Base-by-base conservation (phyloP, 176 grass and related monocot genomes). In the Zea luxurians region DNA sequence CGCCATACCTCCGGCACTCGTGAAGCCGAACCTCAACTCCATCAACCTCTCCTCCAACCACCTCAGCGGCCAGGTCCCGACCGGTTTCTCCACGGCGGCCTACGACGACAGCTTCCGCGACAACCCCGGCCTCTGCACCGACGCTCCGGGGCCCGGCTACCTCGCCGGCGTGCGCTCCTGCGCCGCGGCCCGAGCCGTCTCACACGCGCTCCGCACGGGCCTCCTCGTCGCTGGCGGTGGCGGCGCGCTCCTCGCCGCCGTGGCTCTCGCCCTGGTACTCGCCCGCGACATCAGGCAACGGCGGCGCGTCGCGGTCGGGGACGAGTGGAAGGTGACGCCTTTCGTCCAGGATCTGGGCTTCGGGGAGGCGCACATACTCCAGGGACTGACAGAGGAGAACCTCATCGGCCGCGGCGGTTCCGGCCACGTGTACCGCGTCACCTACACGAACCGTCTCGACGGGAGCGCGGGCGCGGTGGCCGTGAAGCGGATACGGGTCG, bases 31-130 rank as follows among this genome's bases (percentile, higher is more conserved):
- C 11, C 48, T 92, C 13, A 83, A 10, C 50, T 8, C 11, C 36
- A 85, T 98, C n/a, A 89, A 98, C 68, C 83, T 98, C n/a, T 98
- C 96, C 5, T 92, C 85, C 16, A 94, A 98, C 83, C 65, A 87
- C 37, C 86, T 98, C 50, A 70, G 49, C 13, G 92, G 96, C 20
- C 57, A 84, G 71, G 81, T 98, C 37, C 17, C 54, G 50, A 40
- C 37, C 6, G 64, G 0, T 12, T 42, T 94, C 8, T 83, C 85
- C 70, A 90, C 0, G 44, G 34, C 17, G 9, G 87, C 66, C 6
- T 89, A 95, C 64, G 81, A 77, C 37, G 37, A 13, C 4, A 97
- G 96, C 85, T 98, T 98, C 81, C 85, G 88, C 16, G 70, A 74
- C 18, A 98, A 95, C 77, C 89, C 83, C 7, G 69, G n/a, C 13